These are phyloP conservation scores for Venturia asperata DNA, from an alignment of 2,329 filamentous ascomycete genomes.

Conservation along the genomic window DNA sequence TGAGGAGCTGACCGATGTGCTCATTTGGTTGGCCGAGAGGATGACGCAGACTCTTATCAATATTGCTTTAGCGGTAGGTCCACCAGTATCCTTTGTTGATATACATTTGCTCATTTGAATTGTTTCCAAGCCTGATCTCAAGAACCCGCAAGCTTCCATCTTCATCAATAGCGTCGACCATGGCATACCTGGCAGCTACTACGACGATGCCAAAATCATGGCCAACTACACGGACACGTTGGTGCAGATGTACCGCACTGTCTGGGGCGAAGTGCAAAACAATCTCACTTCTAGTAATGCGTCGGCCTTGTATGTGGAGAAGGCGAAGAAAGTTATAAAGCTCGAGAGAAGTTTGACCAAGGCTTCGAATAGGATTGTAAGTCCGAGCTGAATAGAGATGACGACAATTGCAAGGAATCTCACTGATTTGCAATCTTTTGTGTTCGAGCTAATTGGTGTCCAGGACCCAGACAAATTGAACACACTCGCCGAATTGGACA, in stretches of 20 bases:
- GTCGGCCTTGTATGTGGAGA: neutral
- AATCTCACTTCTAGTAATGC: neutral
- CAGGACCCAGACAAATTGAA: constrained; percentile 26
- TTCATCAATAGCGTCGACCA: neutral
- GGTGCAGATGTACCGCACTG: constrained; percentile 11
- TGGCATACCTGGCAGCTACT: neutral
- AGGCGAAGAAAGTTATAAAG: neutral
- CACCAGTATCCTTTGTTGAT: neutral
- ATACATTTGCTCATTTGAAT: neutral
- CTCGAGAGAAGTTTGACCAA: neutral
- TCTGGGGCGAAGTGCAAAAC: neutral
- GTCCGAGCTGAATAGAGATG: constrained; percentile 33
- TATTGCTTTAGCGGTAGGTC: neutral
- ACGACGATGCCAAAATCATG: constrained; percentile 7
- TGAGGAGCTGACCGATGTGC: neutral
- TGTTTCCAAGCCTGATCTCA: neutral
- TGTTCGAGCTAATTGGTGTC: neutral
- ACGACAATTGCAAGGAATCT: neutral
- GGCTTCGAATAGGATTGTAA: neutral
- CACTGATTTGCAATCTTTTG: neutral
- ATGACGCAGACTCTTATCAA: neutral
- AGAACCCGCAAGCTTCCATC: neutral
- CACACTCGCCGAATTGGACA: constrained; percentile 49
- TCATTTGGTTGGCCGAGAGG: constrained; percentile 1
- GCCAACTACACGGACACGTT: constrained; percentile 11